Evolutionary conservation across 2,329 filamentous ascomycete genomes (phyloP), one percentile per base, ranked within the genome.

Genomic region (Diaporthe citriasiana): DNA sequence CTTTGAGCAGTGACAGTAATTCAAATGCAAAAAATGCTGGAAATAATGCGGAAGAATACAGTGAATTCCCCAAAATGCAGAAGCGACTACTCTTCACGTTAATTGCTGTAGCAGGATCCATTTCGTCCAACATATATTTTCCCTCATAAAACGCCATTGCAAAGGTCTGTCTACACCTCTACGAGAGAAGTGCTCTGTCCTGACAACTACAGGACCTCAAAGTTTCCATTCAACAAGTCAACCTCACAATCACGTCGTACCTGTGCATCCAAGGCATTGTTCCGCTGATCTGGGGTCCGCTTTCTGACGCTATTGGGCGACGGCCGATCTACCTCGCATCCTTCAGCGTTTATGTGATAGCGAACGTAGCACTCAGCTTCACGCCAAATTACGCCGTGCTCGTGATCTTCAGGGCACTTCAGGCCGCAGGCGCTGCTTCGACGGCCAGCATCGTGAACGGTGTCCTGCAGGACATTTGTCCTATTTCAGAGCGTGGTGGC

Each of bases 121-220:
- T 90, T 79, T 89, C 87, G 4, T 85, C 84, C 40, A 88, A 86
- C 74, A 88, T 90, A 71, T 89, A 89, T 80, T 83, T 87, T 65
- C 86, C 87, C 0, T 82, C 85, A 0, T 75, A 87, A 9, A 80
- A 83, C 57, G 75, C 79, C 5, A 82, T 87, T 22, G 79, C 84
- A 12, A 74, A 77, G 70, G 82, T 82, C 76, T 42, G 75, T 74
- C 19, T 66, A 19, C 35, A 13, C 22, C 3, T 27, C 35, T 47
- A 57, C 47, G 63, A 30, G 22, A 15, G 4, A 9, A 22, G 15
- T 13, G 2, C 30, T 30, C n/a, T 1, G 25, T 30, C 15, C 38
- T 63, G 4, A 63, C 38, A 8, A 17, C 15, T 53, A 25, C 27
- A 80, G 76, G 81, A 83, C 27, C 77, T 83, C 3, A 47, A 77